Evolutionary conservation across 1,139 yeast species (phyloP).

Genomic region (Debaryomyces sp.): DNA sequence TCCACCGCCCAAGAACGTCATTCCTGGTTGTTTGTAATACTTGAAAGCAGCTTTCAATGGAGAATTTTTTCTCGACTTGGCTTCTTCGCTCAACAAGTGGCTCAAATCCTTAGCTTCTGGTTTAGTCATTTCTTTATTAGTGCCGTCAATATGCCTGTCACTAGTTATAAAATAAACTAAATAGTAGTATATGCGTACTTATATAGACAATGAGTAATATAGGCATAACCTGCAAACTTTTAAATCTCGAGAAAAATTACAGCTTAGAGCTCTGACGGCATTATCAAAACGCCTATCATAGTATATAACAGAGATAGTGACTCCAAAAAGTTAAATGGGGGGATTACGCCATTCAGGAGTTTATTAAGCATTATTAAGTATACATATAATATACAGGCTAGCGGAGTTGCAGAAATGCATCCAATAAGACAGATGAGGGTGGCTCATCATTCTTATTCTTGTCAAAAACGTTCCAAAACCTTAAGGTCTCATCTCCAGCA

Average conservation of each 20-base stretch:
- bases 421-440: constrained; percentile 67
- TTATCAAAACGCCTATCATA: constrained; percentile 2
- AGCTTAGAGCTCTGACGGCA: constrained; percentile 3
- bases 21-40: constrained; percentile 70
- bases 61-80: constrained; percentile 75
- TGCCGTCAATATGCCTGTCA: not conserved
- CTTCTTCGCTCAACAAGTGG: constrained; percentile 77
- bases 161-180: not conserved
- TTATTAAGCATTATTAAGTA: constrained; percentile 1
- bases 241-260: not conserved
- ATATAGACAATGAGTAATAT: constrained; percentile 5
- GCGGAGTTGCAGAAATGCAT: constrained; percentile 78
- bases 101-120: constrained; percentile 63
- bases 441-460: constrained; percentile 62
- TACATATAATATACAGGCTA: constrained; percentile 22
- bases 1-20: constrained; percentile 94
- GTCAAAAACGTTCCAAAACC: constrained; percentile 93
- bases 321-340: not conserved
- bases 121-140: constrained; percentile 16
- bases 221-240: not conserved
- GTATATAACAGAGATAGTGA: not conserved
- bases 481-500: constrained; percentile 94
- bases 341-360: not conserved
- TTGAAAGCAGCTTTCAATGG: constrained; percentile 84
- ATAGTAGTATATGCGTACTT: not conserved